These are phyloP conservation scores for Omphalea diandra DNA, from an alignment of 441 rosid species.

Conservation along the genomic window DNA sequence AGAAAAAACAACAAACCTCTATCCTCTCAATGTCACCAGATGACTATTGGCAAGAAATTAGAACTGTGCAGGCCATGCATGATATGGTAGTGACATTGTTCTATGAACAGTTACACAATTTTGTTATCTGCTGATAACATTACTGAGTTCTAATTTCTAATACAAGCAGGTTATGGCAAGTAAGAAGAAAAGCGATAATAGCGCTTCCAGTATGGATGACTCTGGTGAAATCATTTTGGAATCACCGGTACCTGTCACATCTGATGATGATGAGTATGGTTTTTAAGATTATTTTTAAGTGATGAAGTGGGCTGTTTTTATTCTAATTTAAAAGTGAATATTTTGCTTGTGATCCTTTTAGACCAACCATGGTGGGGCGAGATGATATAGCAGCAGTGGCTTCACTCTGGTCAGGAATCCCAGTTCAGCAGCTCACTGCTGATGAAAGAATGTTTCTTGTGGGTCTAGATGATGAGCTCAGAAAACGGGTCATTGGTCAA, in stretches of 20 bases:
- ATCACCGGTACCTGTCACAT: constrained; percentile 49
- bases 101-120: constrained; percentile 8
- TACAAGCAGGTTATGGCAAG: constrained; percentile 58
- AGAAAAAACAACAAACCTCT: constrained; percentile 68
- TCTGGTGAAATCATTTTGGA: constrained; percentile 49
- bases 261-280: constrained; percentile 63
- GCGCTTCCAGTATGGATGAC: constrained; percentile 40
- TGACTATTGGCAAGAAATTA: constrained; percentile 97
- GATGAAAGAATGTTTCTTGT: constrained; percentile 46
- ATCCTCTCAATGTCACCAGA: constrained; percentile 80
- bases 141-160: constrained; percentile 24
- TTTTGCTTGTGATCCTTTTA: constrained; percentile 33
- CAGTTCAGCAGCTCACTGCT: constrained; percentile 44
- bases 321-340: constrained; percentile 15
- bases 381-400: constrained; percentile 49
- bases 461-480: constrained; percentile 41
- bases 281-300: constrained; percentile 18
- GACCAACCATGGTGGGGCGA: constrained; percentile 71
- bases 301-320: constrained; percentile 11
- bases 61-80: constrained; percentile 93
- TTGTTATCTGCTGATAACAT: constrained; percentile 24
- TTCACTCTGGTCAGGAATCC: constrained; percentile 58
- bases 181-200: constrained; percentile 45
- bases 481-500: constrained; percentile 53
- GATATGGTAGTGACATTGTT: constrained; percentile 66